phyloP scores from a whole-genome alignment of 1,139 yeast species.

The Hansenula sp. region DNA sequence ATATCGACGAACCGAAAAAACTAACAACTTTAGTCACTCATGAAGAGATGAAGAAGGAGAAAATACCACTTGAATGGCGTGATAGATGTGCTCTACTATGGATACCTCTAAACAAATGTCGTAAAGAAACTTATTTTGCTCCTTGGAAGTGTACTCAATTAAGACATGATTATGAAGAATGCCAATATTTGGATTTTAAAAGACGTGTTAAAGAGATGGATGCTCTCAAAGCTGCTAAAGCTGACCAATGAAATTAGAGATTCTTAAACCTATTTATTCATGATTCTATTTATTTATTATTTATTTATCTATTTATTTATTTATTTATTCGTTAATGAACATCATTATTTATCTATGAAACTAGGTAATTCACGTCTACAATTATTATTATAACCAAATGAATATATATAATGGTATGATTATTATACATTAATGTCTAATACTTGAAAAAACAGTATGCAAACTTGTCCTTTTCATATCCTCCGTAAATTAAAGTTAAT shows the following conservation, averaged over 20 bases:
- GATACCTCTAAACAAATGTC: conserved; percentile 60
- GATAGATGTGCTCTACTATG: conserved; percentile 82
- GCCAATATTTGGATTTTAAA: conserved; percentile 78
- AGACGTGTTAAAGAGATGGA: conserved; percentile 76
- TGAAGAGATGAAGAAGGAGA: conserved; percentile 79
- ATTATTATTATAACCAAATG: too few species aligned
- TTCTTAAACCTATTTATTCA: neutral
- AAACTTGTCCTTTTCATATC: too few species aligned
- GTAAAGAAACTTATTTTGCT: conserved; percentile 46
- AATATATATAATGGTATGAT: too few species aligned
- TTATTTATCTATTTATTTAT: neutral
- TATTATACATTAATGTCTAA: too few species aligned
- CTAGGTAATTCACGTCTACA: too few species aligned
- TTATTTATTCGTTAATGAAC: conserved; percentile 1
- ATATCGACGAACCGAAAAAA: neutral
- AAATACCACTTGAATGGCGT: conserved; percentile 78
- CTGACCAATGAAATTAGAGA: too few species aligned
- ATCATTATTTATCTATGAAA: neutral
- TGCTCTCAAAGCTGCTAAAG: conserved; percentile 33
- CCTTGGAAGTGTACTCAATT: conserved; percentile 77
- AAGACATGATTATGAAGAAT: conserved; percentile 82
- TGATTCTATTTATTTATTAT: neutral
- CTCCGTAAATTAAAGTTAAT: too few species aligned
- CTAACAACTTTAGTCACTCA: conserved; percentile 48
- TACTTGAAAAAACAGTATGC: too few species aligned